phyloP scores from a whole-genome alignment of 257 asterid species.

The Linderniella brevidens region DNA sequence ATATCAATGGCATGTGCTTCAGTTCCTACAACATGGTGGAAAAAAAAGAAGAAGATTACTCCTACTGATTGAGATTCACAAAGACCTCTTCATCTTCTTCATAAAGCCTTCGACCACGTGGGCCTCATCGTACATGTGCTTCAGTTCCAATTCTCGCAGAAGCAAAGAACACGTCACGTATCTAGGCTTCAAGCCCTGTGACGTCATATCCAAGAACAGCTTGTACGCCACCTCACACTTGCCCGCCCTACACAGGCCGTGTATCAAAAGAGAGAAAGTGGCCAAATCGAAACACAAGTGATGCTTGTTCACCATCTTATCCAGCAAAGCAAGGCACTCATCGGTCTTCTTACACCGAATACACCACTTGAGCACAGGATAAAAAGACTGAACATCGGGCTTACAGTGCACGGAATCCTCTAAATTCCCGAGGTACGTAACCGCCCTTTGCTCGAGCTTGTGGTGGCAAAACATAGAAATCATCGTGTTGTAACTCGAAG shows the following conservation, averaged over 20 bases:
- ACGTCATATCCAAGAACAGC: slow-evolving; percentile 46
- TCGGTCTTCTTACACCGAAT: slow-evolving; percentile 23
- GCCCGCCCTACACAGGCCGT: slow-evolving; percentile 57
- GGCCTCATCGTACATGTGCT: slow-evolving; percentile 48
- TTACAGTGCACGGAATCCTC: slow-evolving; percentile 48
- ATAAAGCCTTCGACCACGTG: slow-evolving; percentile 34
- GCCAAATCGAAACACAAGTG: slow-evolving; percentile 58
- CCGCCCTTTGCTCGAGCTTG: slow-evolving; percentile 31
- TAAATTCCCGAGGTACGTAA: slow-evolving; percentile 28
- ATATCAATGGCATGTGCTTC: too few relatives aligned
- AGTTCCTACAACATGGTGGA: too few relatives aligned
- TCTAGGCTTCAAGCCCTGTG: slow-evolving; percentile 56
- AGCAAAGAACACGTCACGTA: slow-evolving; percentile 59
- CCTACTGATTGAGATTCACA: slow-evolving; percentile 10
- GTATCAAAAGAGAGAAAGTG: slow-evolving; percentile 62
- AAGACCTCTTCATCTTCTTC: slow-evolving; percentile 53
- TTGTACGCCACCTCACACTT: slow-evolving; percentile 44
- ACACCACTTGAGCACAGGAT: slow-evolving; percentile 43
- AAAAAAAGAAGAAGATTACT: too few relatives aligned
- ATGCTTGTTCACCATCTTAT: slow-evolving; percentile 44
- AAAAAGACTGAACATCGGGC: slow-evolving; percentile 69
- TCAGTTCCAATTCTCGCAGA: slow-evolving; percentile 36
- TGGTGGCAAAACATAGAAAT: slow-evolving; percentile 68
- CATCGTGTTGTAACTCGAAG: slow-evolving; percentile 69
- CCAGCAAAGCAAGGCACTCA: slow-evolving; percentile 24